Conservation (phyloP, 2,329 filamentous ascomycete species). For the Fusarium nisikadoi region DNA sequence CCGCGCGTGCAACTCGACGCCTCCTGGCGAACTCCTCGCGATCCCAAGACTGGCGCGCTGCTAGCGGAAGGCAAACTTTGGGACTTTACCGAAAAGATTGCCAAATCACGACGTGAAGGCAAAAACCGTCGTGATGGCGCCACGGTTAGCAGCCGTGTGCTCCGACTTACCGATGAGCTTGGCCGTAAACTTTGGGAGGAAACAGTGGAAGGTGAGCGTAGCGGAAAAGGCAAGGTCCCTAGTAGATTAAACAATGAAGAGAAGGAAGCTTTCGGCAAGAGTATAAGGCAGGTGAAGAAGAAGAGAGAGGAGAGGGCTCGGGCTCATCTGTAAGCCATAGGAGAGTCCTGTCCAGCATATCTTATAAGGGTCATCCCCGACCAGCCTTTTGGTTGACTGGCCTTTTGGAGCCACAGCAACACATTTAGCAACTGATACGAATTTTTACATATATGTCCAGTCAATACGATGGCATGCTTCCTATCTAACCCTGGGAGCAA, state of each 20-base stretch:
- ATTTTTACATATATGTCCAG: conserved; percentile 15
- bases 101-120: conserved; percentile 83
- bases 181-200: conserved; percentile 76
- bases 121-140: conserved; percentile 96
- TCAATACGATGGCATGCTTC: conserved; percentile 1
- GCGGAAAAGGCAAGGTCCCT: conserved; percentile 51
- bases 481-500: neutral
- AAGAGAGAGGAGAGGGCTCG: conserved; percentile 61
- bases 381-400: neutral
- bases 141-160: conserved; percentile 84
- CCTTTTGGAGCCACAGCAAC: neutral
- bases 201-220: conserved; percentile 53
- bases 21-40: conserved; percentile 78
- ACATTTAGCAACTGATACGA: neutral
- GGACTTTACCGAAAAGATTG: conserved; percentile 92
- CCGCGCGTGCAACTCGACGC: conserved; percentile 74
- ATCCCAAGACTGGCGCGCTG: conserved; percentile 69
- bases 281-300: conserved; percentile 58
- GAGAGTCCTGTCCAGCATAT: conserved; percentile 18
- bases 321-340: conserved; percentile 57
- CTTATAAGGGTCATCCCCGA: neutral
- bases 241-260: conserved; percentile 64
- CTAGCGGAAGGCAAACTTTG: conserved; percentile 81
- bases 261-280: conserved; percentile 55
- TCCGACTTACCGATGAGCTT: conserved; percentile 79